Evolutionary conservation across 2,329 filamentous ascomycete genomes (phyloP).

Genomic region (Mollisiaceae sp.): DNA sequence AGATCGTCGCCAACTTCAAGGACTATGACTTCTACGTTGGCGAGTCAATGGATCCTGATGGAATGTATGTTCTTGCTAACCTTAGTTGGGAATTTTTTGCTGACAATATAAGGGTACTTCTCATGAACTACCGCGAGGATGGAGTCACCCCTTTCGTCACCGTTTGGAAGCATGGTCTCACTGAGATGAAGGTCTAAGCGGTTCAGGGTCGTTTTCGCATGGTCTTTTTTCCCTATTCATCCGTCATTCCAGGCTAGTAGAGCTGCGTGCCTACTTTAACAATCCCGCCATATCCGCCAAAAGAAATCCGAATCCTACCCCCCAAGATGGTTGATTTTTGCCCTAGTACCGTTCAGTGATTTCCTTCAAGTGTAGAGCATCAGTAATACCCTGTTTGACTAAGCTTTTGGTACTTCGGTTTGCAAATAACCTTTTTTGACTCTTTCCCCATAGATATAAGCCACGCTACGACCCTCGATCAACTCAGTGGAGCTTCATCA

Average conservation of each 20-base stretch:
- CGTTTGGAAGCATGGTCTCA: constrained; percentile 94
- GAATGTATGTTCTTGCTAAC: constrained; percentile 70
- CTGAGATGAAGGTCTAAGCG: constrained; percentile 86
- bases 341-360: too few species aligned
- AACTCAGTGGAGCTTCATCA: too few species aligned
- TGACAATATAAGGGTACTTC: constrained; percentile 60
- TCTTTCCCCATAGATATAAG: too few species aligned
- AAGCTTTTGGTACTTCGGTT: too few species aligned
- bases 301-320: background rate
- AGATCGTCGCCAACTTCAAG: constrained; percentile 83
- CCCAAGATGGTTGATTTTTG: background rate
- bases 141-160: constrained; percentile 88
- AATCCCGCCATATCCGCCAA: constrained; percentile 2
- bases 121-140: constrained; percentile 98
- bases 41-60: constrained; percentile 90
- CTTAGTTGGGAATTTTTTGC: constrained; percentile 13
- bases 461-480: too few species aligned
- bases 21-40: constrained; percentile 95
- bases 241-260: background rate
- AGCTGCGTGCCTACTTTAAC: background rate
- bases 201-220: constrained; percentile 1
- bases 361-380: too few species aligned
- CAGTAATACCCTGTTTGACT: too few species aligned
- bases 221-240: background rate
- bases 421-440: too few species aligned